Base-by-base conservation (phyloP, 108 stramenopile species). In the Skeletonema costatum region DNA sequence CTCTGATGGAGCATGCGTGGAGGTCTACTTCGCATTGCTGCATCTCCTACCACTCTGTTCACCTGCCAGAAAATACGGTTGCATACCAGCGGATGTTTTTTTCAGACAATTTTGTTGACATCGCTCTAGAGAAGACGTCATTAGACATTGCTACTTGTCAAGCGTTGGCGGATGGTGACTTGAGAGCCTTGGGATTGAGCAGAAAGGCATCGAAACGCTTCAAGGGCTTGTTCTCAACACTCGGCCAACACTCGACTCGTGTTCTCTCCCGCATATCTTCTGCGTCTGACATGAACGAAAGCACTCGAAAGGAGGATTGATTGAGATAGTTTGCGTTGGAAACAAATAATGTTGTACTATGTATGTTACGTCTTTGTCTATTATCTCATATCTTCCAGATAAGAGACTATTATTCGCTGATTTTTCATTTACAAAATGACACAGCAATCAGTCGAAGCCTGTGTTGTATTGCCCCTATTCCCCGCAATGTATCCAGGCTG, bases 1-100 rank as follows among this genome's bases (percentile, higher is more conserved):
- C 60, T 65, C 66, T 46, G 66, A 82, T 1, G 66, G 71, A 61
- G 87, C 88, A 77, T 81, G 85, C 12, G 80, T 85, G 25, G 78
- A 84, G 53, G 77, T 87, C 2, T 87, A 87, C 71, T 89, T 91
- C 60, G 88, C 66, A 32, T 63, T 89, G 75, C 42, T 82, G 60
- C 75, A 74, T 42, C 30, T 36, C n/a, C 60, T 65, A 2, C 82
- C 82, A 5, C 9, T 36, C 9, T 60, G 35, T 32, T 83, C 82
- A 12, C 36, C 67, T 30, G 78, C 66, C 12, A 73, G 82, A 7
- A 66, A 68, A 32, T 60, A 32, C n/a, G 82, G 82, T 8, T 79
- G 74, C 53, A 83, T 83, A 19, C 82, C 82, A 14, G 59, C 70
- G 58, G 67, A 70, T 36, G 74, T 80, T n/a, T 83, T 79, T 53